Evolutionary conservation across 1,139 yeast genomes (phyloP), one percentile per base, ranked within the genome.

Genomic region (Candida glucosophila): DNA sequence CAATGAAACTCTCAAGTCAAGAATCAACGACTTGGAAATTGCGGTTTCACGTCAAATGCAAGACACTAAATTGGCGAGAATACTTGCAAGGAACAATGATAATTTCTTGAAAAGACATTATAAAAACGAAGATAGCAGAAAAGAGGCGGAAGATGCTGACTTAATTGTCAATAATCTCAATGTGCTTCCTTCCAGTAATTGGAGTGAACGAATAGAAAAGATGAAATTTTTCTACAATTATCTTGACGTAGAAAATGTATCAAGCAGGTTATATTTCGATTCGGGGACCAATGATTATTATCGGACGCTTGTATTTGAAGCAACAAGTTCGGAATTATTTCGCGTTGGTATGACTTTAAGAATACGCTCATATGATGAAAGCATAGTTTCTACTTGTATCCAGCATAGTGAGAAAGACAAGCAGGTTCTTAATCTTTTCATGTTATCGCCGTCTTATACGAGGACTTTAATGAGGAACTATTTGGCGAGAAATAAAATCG

Each of bases 151-250:
- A 10, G 35, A 51, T 4, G 25, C 43, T 15, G 28, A 41, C 7
- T n/a, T n/a, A n/a, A n/a, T n/a, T 17, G 29, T 33, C 6, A 32
- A 49, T 8, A 41, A 48, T 19, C 35, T 62, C 23, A 46, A 54
- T 29, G 66, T 60, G 2, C 43, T 49, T 6, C 68, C 69, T 2
- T 52, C 67, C 1, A 34, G 39, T 5, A 49, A 60, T 29, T 60
- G 67, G 66, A 23, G 32, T 7, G 40, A 45, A 19, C 39, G 70
- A 12, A 32, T 58, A 12, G 30, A 37, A 10, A 36, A 45, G 27
- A 41, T 56, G 10, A 46, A 39, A 26, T 37, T 37, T 29, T 58
- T 62, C 29, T 47, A 36, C 29, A 55, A 60, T 1, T 33, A 34
- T 22, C 22, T 57, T 19, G 52, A 49, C 16, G 21, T 55, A 2